These are phyloP conservation scores for Margaritispora aquatica DNA, from an alignment of 495 filamentous ascomycete genomes.

Conservation along the genomic window DNA sequence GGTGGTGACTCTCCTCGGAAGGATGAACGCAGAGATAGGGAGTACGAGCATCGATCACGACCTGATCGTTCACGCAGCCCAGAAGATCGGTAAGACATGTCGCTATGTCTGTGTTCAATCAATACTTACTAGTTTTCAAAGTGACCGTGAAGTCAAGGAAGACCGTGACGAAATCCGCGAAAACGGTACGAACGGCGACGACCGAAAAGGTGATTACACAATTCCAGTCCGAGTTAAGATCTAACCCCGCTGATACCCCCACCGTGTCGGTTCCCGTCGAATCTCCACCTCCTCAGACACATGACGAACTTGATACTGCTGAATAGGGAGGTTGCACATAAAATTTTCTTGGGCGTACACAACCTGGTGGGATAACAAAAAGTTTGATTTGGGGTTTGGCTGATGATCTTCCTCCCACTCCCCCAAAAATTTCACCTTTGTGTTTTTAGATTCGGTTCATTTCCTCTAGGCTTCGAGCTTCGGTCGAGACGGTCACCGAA, in stretches of 20 bases:
- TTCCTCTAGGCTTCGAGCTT: neutral
- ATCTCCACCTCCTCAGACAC: constrained; percentile 62
- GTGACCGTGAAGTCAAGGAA: constrained; percentile 20
- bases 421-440: constrained; percentile 19
- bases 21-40: constrained; percentile 82
- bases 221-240: constrained; percentile 24
- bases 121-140: constrained; percentile 8
- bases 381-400: constrained; percentile 11
- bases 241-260: constrained; percentile 16
- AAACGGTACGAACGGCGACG: constrained; percentile 69
- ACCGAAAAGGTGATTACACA: constrained; percentile 69
- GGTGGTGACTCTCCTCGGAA: constrained; percentile 81
- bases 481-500: neutral
- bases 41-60: constrained; percentile 68
- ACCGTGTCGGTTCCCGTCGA: constrained; percentile 45
- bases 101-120: neutral
- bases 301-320: constrained; percentile 96
- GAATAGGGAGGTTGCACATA: constrained; percentile 50
- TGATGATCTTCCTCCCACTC: constrained; percentile 19
- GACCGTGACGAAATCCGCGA: constrained; percentile 55
- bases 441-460: constrained; percentile 24
- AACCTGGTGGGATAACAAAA: constrained; percentile 16
- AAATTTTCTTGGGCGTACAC: constrained; percentile 7
- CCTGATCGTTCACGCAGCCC: constrained; percentile 67
- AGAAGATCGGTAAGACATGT: constrained; percentile 52